Base-by-base conservation (phyloP, 768 basidiomycete species). In the Suillus paluster region DNA sequence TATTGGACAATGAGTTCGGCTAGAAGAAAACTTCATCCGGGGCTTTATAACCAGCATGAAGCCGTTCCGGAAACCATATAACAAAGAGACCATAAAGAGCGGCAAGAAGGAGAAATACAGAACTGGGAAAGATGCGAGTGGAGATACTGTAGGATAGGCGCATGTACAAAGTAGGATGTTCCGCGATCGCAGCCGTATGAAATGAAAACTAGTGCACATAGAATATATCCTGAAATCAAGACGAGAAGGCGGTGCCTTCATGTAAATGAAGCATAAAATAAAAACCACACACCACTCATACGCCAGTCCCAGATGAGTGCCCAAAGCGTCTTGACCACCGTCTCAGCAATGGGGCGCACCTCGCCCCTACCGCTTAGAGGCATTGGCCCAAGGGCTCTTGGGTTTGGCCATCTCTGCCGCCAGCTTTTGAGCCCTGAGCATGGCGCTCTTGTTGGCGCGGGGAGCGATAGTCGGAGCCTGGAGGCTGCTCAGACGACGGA, bases 371-470 rank as follows among this genome's bases (percentile, higher is more conserved):
- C 73, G 70, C 30, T 44, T 67, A 19, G 72, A 67, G 23, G 73
- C 73, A 33, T 74, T 73, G 44, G 73, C 73, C 73, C 73, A 74
- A 17, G 57, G 72, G 33, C 73, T 74, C 66, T 71, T 75, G 5
- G 73, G 73, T 38, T 73, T 75, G 21, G 73, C 66, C 30, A 73
- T 69, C 0, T 74, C 74, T 19, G 48, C 56, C 4, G 67, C 88
- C 76, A 84, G 80, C 78, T 92, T 92, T 63, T 87, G 88, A 12
- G 81, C 84, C 25, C 92, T 81, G 58, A 94, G 72, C 7, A 85
- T 76, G 3, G 93, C 91, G 67, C 88, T 92, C 72, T 83, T 86
- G 74, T 95, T 95, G 63, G 80, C 84, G 58, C 90, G 81, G 9
- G 92, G 93, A 10, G 74, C 73, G 62, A 93, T 90, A 5, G 81